These are phyloP conservation scores for Castanospermum australe DNA, from an alignment of 306 rosid species.

Conservation along the genomic window DNA sequence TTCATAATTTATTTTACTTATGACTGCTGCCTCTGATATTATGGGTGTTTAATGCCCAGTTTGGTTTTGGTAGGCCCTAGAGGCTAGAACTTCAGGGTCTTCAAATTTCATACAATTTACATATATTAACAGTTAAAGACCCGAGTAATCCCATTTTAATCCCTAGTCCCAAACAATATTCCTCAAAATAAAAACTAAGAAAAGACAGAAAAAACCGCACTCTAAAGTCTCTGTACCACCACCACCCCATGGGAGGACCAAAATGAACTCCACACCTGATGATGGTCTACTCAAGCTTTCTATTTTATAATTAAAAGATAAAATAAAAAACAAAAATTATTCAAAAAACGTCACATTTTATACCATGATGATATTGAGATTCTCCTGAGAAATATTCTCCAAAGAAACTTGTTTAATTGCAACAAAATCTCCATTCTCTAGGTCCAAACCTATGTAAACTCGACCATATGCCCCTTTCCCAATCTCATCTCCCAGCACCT, in stretches of 20 bases:
- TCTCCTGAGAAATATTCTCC: slow-evolving; percentile 99
- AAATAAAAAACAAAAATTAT: too few species aligned
- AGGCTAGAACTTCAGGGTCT: background rate
- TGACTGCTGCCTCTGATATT: too few species aligned
- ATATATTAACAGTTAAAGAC: background rate
- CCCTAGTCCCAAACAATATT: background rate
- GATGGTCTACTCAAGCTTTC: background rate
- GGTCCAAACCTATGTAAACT: slow-evolving; percentile 95
- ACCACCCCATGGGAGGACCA: background rate
- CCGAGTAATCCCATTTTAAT: slow-evolving; percentile 7
- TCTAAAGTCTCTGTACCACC: background rate
- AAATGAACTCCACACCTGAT: slow-evolving; percentile 7
- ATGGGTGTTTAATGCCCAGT: background rate
- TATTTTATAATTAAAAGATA: slow-evolving; percentile 1
- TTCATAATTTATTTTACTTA: too few species aligned
- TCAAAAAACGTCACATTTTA: slow-evolving; percentile 15
- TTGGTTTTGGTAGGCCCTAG: background rate
- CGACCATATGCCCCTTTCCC: slow-evolving; percentile 99
- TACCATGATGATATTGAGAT: slow-evolving; percentile 98
- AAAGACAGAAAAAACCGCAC: background rate
- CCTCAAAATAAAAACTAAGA: background rate
- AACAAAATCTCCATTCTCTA: slow-evolving; percentile 97
- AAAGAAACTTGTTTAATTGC: slow-evolving; percentile 99
- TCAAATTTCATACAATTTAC: background rate
- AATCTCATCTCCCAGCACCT: slow-evolving; percentile 99